These are phyloP conservation scores for Hypoxylon sp. DNA, from an alignment of 2,329 filamentous ascomycete species.

Conservation along the genomic window DNA sequence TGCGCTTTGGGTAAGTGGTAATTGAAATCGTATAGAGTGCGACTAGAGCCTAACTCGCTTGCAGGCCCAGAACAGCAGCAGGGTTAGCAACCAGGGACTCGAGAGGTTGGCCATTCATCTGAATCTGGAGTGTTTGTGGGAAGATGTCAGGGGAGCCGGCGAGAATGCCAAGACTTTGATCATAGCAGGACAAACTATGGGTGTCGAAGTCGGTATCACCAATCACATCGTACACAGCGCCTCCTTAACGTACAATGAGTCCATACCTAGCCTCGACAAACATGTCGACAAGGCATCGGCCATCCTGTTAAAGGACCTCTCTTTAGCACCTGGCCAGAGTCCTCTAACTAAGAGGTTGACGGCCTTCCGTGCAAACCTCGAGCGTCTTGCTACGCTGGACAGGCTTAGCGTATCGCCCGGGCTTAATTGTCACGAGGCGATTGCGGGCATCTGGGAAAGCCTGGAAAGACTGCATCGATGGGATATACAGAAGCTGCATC, in stretches of 20 bases:
- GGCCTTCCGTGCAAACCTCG: slow-evolving; percentile 79
- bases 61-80: slow-evolving; percentile 65
- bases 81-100: slow-evolving; percentile 82
- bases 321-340: slow-evolving; percentile 71
- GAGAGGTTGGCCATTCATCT: slow-evolving; percentile 77
- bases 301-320: slow-evolving; percentile 77
- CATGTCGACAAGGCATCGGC: slow-evolving; percentile 74
- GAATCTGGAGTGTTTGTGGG: slow-evolving; percentile 76
- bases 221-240: slow-evolving; percentile 75
- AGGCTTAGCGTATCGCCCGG: slow-evolving; percentile 77
- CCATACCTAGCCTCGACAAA: slow-evolving; percentile 70
- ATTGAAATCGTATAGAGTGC: slow-evolving; percentile 54
- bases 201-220: slow-evolving; percentile 73
- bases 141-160: slow-evolving; percentile 64
- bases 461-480: slow-evolving; percentile 78
- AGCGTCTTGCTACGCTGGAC: slow-evolving; percentile 78
- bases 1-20: slow-evolving; percentile 63
- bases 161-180: slow-evolving; percentile 70
- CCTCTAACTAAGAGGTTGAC: slow-evolving; percentile 80
- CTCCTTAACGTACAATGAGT: slow-evolving; percentile 74
- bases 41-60: slow-evolving; percentile 27
- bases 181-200: slow-evolving; percentile 73
- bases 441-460: slow-evolving; percentile 80
- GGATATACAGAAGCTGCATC: slow-evolving; percentile 73
- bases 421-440: slow-evolving; percentile 83